phyloP scores from a whole-genome alignment of 2,329 filamentous ascomycete species.

The Amauroascus niger region DNA sequence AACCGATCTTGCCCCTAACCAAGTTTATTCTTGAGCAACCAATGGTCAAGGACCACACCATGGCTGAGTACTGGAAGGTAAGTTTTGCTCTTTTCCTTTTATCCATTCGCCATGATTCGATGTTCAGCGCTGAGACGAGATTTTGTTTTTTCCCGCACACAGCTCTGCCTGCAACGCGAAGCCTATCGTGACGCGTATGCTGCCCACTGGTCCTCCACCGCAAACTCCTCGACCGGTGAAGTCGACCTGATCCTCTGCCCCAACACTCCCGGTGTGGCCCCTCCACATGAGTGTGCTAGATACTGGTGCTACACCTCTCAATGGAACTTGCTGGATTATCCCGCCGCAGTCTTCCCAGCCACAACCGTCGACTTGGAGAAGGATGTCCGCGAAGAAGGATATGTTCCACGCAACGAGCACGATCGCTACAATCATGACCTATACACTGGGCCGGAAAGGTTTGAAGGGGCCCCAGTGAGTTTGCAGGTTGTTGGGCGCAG shows the following conservation, averaged over 20 bases:
- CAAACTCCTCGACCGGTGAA: slow-evolving; percentile 21
- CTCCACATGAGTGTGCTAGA: slow-evolving; percentile 43
- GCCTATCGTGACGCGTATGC: slow-evolving; percentile 38
- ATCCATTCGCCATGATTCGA: background rate
- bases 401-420: slow-evolving; percentile 36
- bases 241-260: slow-evolving; percentile 55
- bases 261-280: slow-evolving; percentile 47
- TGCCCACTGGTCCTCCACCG: slow-evolving; percentile 39
- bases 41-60: slow-evolving; percentile 34
- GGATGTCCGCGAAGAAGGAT: slow-evolving; percentile 33
- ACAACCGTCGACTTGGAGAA: slow-evolving; percentile 35
- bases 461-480: slow-evolving; percentile 42
- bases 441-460: slow-evolving; percentile 41
- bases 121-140: background rate
- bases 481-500: slow-evolving; percentile 47
- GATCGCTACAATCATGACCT: slow-evolving; percentile 41
- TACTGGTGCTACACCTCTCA: slow-evolving; percentile 58
- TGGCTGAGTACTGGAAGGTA: slow-evolving; percentile 36
- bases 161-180: slow-evolving; percentile 12
- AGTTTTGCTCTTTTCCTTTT: background rate
- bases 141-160: background rate
- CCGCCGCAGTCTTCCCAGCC: slow-evolving; percentile 52
- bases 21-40: slow-evolving; percentile 51
- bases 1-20: slow-evolving; percentile 50
- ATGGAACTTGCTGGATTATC: slow-evolving; percentile 63